Conservation (phyloP, 495 filamentous ascomycete species). For the Endocarpon pusillum region DNA sequence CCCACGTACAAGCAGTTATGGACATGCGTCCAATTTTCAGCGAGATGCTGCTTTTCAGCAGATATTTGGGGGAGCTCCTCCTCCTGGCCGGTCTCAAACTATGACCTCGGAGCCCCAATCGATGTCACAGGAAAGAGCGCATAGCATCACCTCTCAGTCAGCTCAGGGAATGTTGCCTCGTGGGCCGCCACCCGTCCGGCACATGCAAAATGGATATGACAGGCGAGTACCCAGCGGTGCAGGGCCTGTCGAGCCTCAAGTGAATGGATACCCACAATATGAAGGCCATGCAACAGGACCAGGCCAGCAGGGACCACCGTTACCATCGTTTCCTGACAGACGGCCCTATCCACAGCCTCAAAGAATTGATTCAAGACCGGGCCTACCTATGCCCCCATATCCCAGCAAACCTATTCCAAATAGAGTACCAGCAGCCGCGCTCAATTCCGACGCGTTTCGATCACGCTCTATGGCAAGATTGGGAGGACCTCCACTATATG, state of each 20-base stretch:
- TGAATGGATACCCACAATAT: slow-evolving; percentile 29
- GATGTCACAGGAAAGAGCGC: slow-evolving; percentile 48
- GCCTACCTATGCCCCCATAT: slow-evolving; percentile 37
- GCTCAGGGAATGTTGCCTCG: slow-evolving; percentile 22
- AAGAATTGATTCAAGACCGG: slow-evolving; percentile 50
- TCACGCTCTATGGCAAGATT: slow-evolving; percentile 80
- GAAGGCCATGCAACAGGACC: slow-evolving; percentile 43
- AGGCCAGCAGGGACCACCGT: slow-evolving; percentile 45
- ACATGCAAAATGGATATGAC: slow-evolving; percentile 34
- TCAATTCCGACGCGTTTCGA: slow-evolving; percentile 71
- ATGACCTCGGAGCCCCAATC: slow-evolving; percentile 56
- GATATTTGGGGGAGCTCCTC: slow-evolving; percentile 83
- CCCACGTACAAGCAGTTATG: slow-evolving; percentile 42
- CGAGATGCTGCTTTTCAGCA: slow-evolving; percentile 90
- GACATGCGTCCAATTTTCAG: slow-evolving; percentile 52
- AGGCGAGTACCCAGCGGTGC: slow-evolving; percentile 23
- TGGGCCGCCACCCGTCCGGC: slow-evolving; percentile 42
- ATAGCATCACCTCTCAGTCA: slow-evolving; percentile 68
- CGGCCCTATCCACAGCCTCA: slow-evolving; percentile 50
- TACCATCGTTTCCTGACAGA: slow-evolving; percentile 40
- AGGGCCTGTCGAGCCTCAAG: slow-evolving; percentile 15
- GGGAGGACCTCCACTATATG: slow-evolving; percentile 47
- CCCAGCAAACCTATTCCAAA: slow-evolving; percentile 24
- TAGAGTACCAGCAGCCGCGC: slow-evolving; percentile 42
- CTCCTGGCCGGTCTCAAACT: slow-evolving; percentile 72